Base-by-base conservation (phyloP, 306 rosid species). In the Chamaecrista fasciculata region DNA sequence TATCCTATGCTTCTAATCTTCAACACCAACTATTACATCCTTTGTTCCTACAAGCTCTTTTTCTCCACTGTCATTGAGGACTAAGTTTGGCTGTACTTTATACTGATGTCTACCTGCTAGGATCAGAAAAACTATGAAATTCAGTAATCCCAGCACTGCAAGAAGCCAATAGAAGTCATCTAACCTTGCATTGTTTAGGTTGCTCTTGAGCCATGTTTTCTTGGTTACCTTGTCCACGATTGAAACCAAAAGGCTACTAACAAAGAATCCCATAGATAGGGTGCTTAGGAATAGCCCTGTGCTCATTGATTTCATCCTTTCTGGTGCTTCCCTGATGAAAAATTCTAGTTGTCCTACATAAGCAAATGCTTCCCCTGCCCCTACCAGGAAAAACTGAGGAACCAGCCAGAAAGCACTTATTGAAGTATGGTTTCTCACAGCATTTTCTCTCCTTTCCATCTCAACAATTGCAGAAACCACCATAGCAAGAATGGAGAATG, bases 281-380 rank as follows among this genome's bases (percentile, higher is more conserved):
- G 92, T 87, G 66, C 89, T 77, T 10, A 91, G 84, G 78, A 91
- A 88, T 47, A 94, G 80, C 52, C 99, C 97, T 14, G 99, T 94
- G 78, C 97, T 94, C 96, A 91, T 85, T 11, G 97, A 94, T 79
- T 94, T 94, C 99, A 94, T 94, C 74, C 92, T 85, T 60, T 89
- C 97, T 1, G 97, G 99, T 40, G 97, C 96, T 57, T 94, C 97
- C 74, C 99, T 85, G 71, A 94, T 91, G 87, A 94, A 94, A 78
- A 94, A 94, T 50, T 91, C 97, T 3, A 94, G 85, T 36, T 94
- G 99, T 63, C 99, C 99, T 9, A 94, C 99, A n/a, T 94, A 94
- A 12, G 86, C 84, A 77, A 94, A 94, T 25, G 92, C 97, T 76
- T 94, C 96, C 56, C 99, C 97, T 0, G 99, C 91, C 24, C 99